Base-by-base conservation (phyloP, 2,329 filamentous ascomycete species). In the Colletotrichum cereale region DNA sequence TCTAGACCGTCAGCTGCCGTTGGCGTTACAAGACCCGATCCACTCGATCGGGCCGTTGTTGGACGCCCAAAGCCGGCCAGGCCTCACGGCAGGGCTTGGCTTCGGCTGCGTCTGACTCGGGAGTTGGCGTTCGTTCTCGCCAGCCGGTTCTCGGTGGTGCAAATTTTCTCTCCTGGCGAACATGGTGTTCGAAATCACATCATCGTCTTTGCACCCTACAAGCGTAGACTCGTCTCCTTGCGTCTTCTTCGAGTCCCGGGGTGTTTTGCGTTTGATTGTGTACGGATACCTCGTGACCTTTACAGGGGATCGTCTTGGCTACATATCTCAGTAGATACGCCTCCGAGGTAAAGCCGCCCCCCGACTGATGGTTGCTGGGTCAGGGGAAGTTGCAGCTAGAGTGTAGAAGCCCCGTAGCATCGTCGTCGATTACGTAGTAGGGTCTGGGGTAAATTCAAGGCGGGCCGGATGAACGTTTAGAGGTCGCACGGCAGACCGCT, bases 1-100 rank as follows among this genome's bases (percentile, higher is more conserved):
- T 34, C 50, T 31, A 36, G 31, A 36, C 21, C 52, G 24, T 24
- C 48, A 21, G 48, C 57, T 36, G 47, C 47, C n/a, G 38, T 36
- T 55, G n/a, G 64, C 47, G 64, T 55, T 36, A 36, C 56, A 62
- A 62, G 57, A 53, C 14, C 3, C 47, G 66, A 26, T 63, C 66
- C 66, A 67, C 66, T 56, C 44, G 50, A 67, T 67, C 58, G 66
- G 66, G 66, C 66, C 66, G 66, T 67, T 67, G 31, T 8, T 61
- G 11, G 18, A 55, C 52, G 31, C 52, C 52, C 31, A 55, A 7
- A 31, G 29, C 29, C 7, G 18, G 50, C 26, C 50, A 53, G 50
- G 10, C 31, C 18, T 44, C 50, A 29, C 24, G 29, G 52, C 52
- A 34, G 10, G 24, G 52, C 52, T 67, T 53, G 64, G 47, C 44